Evolutionary conservation across 2,329 filamentous ascomycete species (phyloP).

Genomic region (Aspergillus sp.): DNA sequence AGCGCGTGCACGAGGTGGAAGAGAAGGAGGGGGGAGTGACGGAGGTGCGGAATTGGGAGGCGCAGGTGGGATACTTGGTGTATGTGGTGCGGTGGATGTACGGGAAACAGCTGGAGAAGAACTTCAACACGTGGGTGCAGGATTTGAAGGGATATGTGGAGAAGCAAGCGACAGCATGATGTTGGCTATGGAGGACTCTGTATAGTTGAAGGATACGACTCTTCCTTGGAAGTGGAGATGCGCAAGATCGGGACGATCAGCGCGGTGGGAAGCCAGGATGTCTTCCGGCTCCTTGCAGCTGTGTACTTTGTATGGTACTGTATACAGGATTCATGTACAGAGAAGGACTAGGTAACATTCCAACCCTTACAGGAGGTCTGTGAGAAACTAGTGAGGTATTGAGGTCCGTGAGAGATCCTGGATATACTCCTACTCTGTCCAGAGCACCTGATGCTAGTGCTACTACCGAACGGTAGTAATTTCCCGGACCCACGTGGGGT

Average conservation of each 20-base stretch:
- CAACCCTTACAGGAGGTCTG: too few species aligned
- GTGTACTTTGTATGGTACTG: too few species aligned
- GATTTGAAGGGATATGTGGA: constrained; percentile 45
- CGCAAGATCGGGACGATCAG: too few species aligned
- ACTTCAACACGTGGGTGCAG: constrained; percentile 42
- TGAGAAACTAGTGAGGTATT: too few species aligned
- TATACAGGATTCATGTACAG: too few species aligned
- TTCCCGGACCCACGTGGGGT: constrained; percentile 21
- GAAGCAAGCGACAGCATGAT: not conserved
- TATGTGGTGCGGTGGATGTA: constrained; percentile 45
- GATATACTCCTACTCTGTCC: not conserved
- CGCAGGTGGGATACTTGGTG: constrained; percentile 42
- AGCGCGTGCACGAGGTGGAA: constrained; percentile 49
- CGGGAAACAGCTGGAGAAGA: constrained; percentile 32
- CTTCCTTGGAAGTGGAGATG: too few species aligned
- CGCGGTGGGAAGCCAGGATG: too few species aligned
- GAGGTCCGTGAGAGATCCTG: not conserved
- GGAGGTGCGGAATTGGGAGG: constrained; percentile 46
- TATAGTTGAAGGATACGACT: too few species aligned
- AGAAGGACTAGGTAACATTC: too few species aligned
- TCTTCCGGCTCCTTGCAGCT: too few species aligned
- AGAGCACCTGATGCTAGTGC: too few species aligned
- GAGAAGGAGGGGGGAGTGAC: constrained; percentile 27
- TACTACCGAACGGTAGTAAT: constrained; percentile 3
- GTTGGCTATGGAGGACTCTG: too few species aligned